Percentiles rank a stretch among this genome's conserved stretches.
Conservation (phyloP, 2,329 filamentous ascomycete species). For the Botryotinia globosa region DNA sequence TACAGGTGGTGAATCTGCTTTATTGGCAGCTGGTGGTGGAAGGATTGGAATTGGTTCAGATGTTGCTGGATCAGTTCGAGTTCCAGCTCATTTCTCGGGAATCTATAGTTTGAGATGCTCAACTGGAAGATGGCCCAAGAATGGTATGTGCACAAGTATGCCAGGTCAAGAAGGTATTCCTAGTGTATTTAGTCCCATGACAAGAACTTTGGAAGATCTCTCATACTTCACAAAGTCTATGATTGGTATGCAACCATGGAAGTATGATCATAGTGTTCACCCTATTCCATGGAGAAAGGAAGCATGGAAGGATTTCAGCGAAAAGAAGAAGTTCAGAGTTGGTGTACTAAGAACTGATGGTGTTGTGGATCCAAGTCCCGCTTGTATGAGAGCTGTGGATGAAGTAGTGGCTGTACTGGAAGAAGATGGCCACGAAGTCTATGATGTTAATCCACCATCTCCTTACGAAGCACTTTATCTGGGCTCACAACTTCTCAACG, state of each 20-base stretch:
- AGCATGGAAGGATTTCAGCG: conserved; percentile 55
- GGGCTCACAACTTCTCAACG: conserved; percentile 76
- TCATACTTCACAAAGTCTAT: conserved; percentile 79
- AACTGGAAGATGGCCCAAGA: conserved; percentile 86
- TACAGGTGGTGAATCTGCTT: conserved; percentile 67
- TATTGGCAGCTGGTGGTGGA: conserved; percentile 75
- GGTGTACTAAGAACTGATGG: conserved; percentile 77
- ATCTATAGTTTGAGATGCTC: conserved; percentile 86
- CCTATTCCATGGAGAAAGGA: conserved; percentile 75
- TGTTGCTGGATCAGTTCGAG: conserved; percentile 84
- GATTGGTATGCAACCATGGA: conserved; percentile 82
- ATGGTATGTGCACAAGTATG: conserved; percentile 82
- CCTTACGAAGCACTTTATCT: conserved; percentile 74
- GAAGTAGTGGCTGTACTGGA: conserved; percentile 67
- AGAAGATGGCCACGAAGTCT: conserved; percentile 71
- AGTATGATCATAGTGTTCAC: conserved; percentile 81
- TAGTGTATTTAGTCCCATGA: conserved; percentile 90
- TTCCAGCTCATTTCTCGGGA: conserved; percentile 84
- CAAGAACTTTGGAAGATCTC: conserved; percentile 77
- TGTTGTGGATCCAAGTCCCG: conserved; percentile 83
- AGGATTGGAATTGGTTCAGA: conserved; percentile 85
- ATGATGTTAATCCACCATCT: conserved; percentile 62
- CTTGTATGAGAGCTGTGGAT: conserved; percentile 73
- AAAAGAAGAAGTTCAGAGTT: conserved; percentile 64
- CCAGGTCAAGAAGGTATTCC: conserved; percentile 87